phyloP scores from a whole-genome alignment of 2,329 filamentous ascomycete genomes.

The Orbilia brochopaga region DNA sequence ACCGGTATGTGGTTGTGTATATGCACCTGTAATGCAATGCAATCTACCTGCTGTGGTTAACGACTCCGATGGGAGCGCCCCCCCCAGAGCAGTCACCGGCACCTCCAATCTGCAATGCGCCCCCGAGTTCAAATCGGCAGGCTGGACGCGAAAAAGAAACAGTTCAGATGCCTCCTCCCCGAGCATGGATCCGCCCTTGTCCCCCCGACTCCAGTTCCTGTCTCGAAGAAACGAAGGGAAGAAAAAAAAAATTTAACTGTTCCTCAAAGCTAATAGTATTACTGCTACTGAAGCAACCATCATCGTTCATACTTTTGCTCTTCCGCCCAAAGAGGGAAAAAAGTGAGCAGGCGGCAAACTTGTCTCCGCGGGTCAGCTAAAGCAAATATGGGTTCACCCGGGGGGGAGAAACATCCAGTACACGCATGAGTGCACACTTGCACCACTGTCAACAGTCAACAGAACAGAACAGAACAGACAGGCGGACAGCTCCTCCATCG shows the following conservation, averaged over 20 bases:
- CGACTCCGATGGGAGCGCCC: too few species aligned
- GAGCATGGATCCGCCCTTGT: constrained; percentile 24
- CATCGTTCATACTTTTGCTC: neutral
- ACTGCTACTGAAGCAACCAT: too few species aligned
- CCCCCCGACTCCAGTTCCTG: constrained; percentile 25
- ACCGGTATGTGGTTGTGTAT: too few species aligned
- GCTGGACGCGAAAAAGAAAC: constrained; percentile 47
- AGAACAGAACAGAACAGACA: neutral
- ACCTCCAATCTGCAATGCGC: constrained; percentile 17
- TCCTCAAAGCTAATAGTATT: neutral
- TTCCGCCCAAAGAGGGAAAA: constrained; percentile 15
- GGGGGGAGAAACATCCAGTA: constrained; percentile 22
- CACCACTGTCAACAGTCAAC: neutral
- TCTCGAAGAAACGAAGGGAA: constrained; percentile 12
- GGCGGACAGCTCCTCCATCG: too few species aligned
- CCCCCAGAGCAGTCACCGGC: constrained; percentile 13
- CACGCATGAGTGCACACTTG: too few species aligned
- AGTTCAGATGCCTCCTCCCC: constrained; percentile 22
- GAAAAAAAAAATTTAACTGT: neutral
- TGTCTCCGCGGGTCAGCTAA: constrained; percentile 24
- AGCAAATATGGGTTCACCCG: constrained; percentile 25
- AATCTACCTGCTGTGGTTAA: too few species aligned
- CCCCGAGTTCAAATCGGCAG: constrained; percentile 39
- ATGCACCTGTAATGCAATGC: too few species aligned
- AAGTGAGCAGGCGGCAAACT: constrained; percentile 17